Evolutionary conservation across 345 rosid species (phyloP), one percentile per base, ranked within the genome.

Genomic region (Fremontodendron californicum): DNA sequence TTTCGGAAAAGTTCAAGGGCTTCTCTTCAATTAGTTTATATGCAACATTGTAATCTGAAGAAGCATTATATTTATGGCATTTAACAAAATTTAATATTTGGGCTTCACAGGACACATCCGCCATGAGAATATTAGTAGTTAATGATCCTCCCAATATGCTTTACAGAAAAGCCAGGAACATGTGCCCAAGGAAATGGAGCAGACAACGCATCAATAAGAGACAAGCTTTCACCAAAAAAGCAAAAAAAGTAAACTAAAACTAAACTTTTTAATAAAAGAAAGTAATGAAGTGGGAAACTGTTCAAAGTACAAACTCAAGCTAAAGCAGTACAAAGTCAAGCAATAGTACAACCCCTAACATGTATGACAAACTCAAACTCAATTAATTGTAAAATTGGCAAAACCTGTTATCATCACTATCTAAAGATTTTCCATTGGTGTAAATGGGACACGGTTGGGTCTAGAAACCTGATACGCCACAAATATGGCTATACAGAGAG

Each of bases 401-500:
- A 27, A 48, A 19, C 39, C n/a, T n/a, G n/a, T 9, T 18, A 4
- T 27, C 21, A 74, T 39, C 49, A 45, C 82, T 73, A 54, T 60
- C 86, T 86, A 89, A 16, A 82, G 83, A 68, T 82, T 74, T 66
- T 79, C 89, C 85, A 88, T 81, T 43, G 91, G 88, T 54, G 80
- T 75, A 63, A 89, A 91, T 64, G 78, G 81, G 78, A 48, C 54
- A 65, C 60, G 76, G 72, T 55, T 82, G 25, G 85, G 87, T 73
- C 78, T 77, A 37, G 71, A 78, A 43, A 86, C 57, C 75, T 78
- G 86, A 77, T 91, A 92, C n/a, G 83, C 88, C 73, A 88, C 85
- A n/a, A 89, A 93, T 76, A 87, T 81, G 12, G 98, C 88, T 23
- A 91, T 71, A 67, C 85, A 88, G 6, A 93, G 77, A 29, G 99